phyloP scores from a whole-genome alignment of 73 alveolate genomes.

The Paramecium biaurelia region DNA sequence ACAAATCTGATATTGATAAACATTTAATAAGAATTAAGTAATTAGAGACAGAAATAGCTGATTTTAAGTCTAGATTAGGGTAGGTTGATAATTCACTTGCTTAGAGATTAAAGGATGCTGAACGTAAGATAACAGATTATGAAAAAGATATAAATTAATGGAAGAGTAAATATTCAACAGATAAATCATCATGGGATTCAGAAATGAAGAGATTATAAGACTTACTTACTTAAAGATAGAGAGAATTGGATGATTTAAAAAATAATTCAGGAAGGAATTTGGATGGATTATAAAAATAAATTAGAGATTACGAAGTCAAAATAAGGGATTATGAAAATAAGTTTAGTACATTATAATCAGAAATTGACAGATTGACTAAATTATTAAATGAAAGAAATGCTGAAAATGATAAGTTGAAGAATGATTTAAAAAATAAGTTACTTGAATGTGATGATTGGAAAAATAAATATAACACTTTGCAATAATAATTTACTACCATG shows the following conservation, averaged over 20 bases:
- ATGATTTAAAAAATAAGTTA: slow-evolving; percentile 1
- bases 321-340: background rate
- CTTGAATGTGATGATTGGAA: slow-evolving; percentile 51
- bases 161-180: slow-evolving; percentile 28
- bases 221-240: background rate
- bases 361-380: background rate
- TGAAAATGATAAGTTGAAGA: slow-evolving; percentile 8
- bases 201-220: slow-evolving; percentile 26
- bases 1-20: slow-evolving; percentile 12
- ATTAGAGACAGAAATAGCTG: background rate
- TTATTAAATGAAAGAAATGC: slow-evolving; percentile 10
- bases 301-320: background rate
- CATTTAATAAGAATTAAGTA: background rate
- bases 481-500: background rate
- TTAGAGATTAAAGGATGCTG: slow-evolving; percentile 16
- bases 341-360: background rate
- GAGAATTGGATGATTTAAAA: slow-evolving; percentile 11
- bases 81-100: slow-evolving; percentile 42
- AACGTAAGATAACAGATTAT: background rate
- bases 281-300: background rate
- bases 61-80: slow-evolving; percentile 7
- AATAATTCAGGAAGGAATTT: background rate
- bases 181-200: slow-evolving; percentile 32
- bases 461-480: background rate
- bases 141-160: slow-evolving; percentile 7